Base-by-base conservation (phyloP, 2,329 filamentous ascomycete species). In the Sclerotiophoma versabilis region DNA sequence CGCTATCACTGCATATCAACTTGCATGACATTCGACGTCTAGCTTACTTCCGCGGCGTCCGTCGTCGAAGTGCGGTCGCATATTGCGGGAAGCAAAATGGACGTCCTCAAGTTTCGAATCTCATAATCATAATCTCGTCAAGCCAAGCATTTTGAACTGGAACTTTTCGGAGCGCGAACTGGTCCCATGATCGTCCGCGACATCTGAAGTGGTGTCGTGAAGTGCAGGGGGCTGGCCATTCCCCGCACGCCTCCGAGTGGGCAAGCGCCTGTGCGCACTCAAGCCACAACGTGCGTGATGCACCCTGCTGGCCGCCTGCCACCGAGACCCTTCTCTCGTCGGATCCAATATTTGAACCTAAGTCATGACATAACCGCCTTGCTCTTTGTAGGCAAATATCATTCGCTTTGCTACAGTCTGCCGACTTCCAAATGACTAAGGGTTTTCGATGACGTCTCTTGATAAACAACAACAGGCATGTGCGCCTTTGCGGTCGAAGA, bases 1-100 rank as follows among this genome's bases (percentile, higher is more conserved):
- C 42, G 27, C 50, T 49, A 48, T 43, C 32, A 32, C 50, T 54
- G 50, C 50, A 54, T 26, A 49, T 54, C 50, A 54, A 54, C 44
- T 34, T 54, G 45, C 51, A 49, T 38, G 46, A 38, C 50, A 37
- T 48, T 41, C 15, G 48, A 47, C 29, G 30, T 33, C 49, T 46
- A 47, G 37, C 25, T 8, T 36, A n/a, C 47, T 8, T 30, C 17
- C 22, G 43, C 29, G 11, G 20, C 37, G 46, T 33, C 34, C 9
- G 15, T 30, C 27, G 34, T 33, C 39, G 15, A 14, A 11, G 42
- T 20, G 12, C 14, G 19, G 30, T 47, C 49, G 49, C 50, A n/a
- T 48, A 48, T 25, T 43, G 50, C 50, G 43, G 44, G 34, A 30
- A 43, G 26, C 17, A 32, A 14, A 53, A 34, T 20, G 9, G 30